Base-by-base conservation (phyloP, 495 filamentous ascomycete species). In the Cladorrhinum samala region DNA sequence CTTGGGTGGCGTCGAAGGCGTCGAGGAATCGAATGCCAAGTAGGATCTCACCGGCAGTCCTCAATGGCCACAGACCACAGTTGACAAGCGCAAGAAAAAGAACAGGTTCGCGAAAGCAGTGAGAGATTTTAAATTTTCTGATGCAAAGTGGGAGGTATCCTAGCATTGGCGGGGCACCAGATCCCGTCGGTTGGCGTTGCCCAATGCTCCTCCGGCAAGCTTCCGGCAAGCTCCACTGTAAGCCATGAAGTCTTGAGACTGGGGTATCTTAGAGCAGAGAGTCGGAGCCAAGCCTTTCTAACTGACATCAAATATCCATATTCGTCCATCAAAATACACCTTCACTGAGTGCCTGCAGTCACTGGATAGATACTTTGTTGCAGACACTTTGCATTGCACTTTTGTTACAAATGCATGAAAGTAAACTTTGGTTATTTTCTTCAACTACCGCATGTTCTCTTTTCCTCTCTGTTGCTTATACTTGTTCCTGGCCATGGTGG, bases 41-140 rank as follows among this genome's bases (percentile, higher is more conserved):
- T 33, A 33, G 5, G 11, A 33, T 33, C 11, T 11, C 27, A 33
- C 6, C n/a, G 49, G 6, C 33, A 44, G 23, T 33, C 41, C 39
- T 27, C 18, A 25, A 17, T 16, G 33, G 50, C 51, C 44, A 41
- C 25, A 39, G 27, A 33, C 27, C 27, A 33, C 27, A 33, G 23
- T 44, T 40, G n/a, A 21, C 27, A 24, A 40, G 14, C 20, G 18
- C 14, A 19, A 37, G n/a, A 14, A 30, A 40, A 43, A 43, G 23
- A 18, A 30, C 37, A 38, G n/a, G n/a, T 21, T 16, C 21, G 46
- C 7, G 27, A 47, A 36, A 44, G 45, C 47, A 55, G 49, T 61
- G 56, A 56, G 59, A 49, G 48, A 58, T 57, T 61, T 60, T 50
- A 45, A 56, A 56, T 33, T 58, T 60, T 49, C 38, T 55, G 59